Conservation (phyloP, 2,329 filamentous ascomycete genomes). For the Talaromyces albobiverticillius region DNA sequence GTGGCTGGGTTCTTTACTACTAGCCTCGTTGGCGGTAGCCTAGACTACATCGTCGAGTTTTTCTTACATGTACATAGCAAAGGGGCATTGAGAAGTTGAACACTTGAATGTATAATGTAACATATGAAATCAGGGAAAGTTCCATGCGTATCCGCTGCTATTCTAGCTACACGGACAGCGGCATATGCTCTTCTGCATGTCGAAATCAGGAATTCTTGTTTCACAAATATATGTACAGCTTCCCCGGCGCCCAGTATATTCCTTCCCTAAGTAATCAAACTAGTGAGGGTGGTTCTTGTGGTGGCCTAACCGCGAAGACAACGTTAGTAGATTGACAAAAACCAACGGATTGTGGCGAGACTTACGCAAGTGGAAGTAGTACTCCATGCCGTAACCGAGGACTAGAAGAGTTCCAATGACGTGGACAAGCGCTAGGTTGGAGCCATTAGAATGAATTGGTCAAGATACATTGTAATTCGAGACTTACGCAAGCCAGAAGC, state of each 20-base stretch:
- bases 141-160: conserved; percentile 1
- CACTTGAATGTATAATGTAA: conserved; percentile 7
- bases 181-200: conserved; percentile 23
- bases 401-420: conserved; percentile 72
- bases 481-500: conserved; percentile 79
- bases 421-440: conserved; percentile 75
- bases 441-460: conserved; percentile 9
- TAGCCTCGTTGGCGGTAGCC: neutral
- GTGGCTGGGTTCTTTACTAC: neutral
- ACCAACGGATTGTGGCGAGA: conserved; percentile 24
- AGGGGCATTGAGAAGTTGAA: neutral
- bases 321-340: neutral
- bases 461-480: neutral
- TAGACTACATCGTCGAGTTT: neutral
- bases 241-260: conserved; percentile 24
- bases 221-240: conserved; percentile 40
- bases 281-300: conserved; percentile 99
- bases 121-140: conserved; percentile 14
- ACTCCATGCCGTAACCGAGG: conserved; percentile 94
- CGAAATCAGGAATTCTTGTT: conserved; percentile 29
- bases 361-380: conserved; percentile 99
- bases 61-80: neutral
- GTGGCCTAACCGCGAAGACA: conserved; percentile 64
- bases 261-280: conserved; percentile 24
- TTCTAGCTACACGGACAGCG: conserved; percentile 11